Conservation (phyloP, 192 early-diverging fungal species). For the Entophlyctis luteolus region DNA sequence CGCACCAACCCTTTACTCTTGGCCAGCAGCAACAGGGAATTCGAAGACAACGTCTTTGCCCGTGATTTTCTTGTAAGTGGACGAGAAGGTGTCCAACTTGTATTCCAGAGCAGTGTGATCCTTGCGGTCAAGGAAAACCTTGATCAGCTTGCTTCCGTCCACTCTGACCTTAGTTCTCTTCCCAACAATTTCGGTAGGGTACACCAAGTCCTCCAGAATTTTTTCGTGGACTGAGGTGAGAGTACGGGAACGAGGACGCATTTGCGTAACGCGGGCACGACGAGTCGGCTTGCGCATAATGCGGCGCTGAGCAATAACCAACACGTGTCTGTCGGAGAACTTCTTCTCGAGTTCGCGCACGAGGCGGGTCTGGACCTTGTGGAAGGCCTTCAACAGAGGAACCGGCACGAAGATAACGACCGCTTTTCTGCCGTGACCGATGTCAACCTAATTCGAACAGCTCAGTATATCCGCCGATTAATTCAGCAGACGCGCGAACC, state of each 20-base stretch:
- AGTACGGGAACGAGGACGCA: slow-evolving; percentile 92
- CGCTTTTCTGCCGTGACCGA: slow-evolving; percentile 92
- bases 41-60: slow-evolving; percentile 98
- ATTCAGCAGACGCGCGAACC: slow-evolving; percentile 48
- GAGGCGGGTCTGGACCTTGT: slow-evolving; percentile 93
- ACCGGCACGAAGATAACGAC: slow-evolving; percentile 97
- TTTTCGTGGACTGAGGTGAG: slow-evolving; percentile 94
- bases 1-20: slow-evolving; percentile 40
- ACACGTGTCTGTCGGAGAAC: slow-evolving; percentile 98
- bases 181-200: slow-evolving; percentile 98
- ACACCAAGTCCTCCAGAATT: slow-evolving; percentile 95
- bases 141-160: slow-evolving; percentile 86
- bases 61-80: slow-evolving; percentile 92
- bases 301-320: slow-evolving; percentile 90
- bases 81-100: slow-evolving; percentile 97
- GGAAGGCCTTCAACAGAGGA: slow-evolving; percentile 87
- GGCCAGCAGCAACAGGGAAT: slow-evolving; percentile 64
- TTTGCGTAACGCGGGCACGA: slow-evolving; percentile 84
- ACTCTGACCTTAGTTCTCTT: slow-evolving; percentile 96
- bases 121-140: slow-evolving; percentile 98
- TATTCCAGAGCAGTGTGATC: slow-evolving; percentile 95
- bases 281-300: slow-evolving; percentile 92
- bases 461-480: background rate
- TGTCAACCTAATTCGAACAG: slow-evolving; percentile 62
- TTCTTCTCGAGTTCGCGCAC: slow-evolving; percentile 99